These are phyloP conservation scores for Xylaria cubensis DNA, from an alignment of 495 filamentous ascomycete species.

Conservation along the genomic window DNA sequence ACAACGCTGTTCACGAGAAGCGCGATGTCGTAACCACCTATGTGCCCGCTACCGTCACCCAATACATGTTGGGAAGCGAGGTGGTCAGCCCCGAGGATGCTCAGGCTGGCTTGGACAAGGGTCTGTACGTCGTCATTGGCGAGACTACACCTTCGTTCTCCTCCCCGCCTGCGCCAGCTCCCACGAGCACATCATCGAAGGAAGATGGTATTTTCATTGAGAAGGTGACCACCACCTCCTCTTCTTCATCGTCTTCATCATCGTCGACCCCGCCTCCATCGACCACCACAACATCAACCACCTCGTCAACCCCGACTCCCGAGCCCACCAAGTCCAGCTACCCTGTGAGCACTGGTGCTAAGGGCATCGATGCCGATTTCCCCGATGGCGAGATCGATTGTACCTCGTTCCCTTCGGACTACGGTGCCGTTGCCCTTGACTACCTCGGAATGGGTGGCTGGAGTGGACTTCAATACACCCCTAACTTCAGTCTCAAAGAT, in stretches of 20 bases:
- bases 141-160: constrained; percentile 53
- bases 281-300: constrained; percentile 28
- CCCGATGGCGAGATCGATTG: constrained; percentile 78
- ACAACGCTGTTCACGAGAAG: constrained; percentile 46
- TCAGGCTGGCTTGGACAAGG: constrained; percentile 65
- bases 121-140: constrained; percentile 58
- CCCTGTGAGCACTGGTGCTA: constrained; percentile 44
- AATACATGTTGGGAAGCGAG: constrained; percentile 66
- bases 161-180: constrained; percentile 43
- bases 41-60: constrained; percentile 60
- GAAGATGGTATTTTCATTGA: constrained; percentile 40
- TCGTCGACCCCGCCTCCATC: constrained; percentile 30
- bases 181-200: constrained; percentile 40
- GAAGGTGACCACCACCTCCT: constrained; percentile 39
- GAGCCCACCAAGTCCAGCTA: constrained; percentile 14
- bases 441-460: constrained; percentile 77
- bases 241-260: constrained; percentile 34
- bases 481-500: constrained; percentile 44
- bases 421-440: constrained; percentile 75
- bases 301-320: constrained; percentile 28
- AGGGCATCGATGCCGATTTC: constrained; percentile 72
- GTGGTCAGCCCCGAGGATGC: constrained; percentile 60
- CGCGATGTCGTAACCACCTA: constrained; percentile 50
- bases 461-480: constrained; percentile 75
- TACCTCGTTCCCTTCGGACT: constrained; percentile 75